Evolutionary conservation across 371 early-diverging fungal genomes (phyloP).

Genomic region (Mucor indicus): DNA sequence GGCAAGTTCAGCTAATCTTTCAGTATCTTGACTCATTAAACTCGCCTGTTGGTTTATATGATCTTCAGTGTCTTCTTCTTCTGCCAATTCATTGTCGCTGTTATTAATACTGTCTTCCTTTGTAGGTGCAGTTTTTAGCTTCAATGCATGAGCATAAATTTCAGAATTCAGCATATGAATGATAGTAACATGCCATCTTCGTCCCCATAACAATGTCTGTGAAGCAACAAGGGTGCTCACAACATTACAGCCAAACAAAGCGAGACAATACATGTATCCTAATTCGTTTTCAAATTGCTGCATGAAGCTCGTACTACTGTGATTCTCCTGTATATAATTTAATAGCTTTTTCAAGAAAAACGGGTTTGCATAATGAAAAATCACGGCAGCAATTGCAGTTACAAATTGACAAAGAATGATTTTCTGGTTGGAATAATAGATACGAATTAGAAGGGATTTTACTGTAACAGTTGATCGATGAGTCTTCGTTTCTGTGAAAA

Average conservation of each 20-base stretch:
- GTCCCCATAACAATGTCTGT: conserved; percentile 57
- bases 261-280: conserved; percentile 49
- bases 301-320: conserved; percentile 4
- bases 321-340: conserved; percentile 42
- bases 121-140: conserved; percentile 14
- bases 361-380: conserved; percentile 56
- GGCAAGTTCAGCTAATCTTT: conserved; percentile 61
- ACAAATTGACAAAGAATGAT: conserved; percentile 40
- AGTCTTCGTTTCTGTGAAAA: conserved; percentile 16
- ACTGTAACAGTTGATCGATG: background rate
- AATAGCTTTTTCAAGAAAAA: conserved; percentile 48
- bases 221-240: conserved; percentile 55
- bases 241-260: conserved; percentile 54
- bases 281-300: conserved; percentile 20
- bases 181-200: conserved; percentile 56
- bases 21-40: conserved; percentile 79
- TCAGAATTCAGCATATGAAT: conserved; percentile 56
- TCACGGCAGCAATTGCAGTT: conserved; percentile 50
- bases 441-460: conserved; percentile 12
- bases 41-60: conserved; percentile 64
- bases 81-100: background rate
- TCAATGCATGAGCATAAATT: conserved; percentile 53
- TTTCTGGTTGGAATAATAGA: conserved; percentile 32
- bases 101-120: background rate
- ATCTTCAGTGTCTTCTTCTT: conserved; percentile 10